Evolutionary conservation across 2,329 filamentous ascomycete species (phyloP), one percentile per base, ranked within the genome.

Genomic region (Verticillium dahliae): DNA sequence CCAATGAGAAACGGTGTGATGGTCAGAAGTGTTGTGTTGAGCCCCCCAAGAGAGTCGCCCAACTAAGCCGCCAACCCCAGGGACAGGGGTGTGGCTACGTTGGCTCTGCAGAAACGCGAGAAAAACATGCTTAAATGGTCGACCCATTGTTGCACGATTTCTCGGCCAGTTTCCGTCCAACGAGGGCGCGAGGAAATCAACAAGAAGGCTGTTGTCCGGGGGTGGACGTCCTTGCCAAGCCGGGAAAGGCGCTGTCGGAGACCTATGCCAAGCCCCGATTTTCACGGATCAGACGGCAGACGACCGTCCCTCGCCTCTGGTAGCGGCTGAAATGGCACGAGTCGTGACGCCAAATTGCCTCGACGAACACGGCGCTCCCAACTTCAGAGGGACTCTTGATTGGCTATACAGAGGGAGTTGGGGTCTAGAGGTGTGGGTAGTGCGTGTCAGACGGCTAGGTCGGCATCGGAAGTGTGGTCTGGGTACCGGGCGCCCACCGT

Each of bases 261-360:
- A 58, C 45, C 57, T 13, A 34, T 41, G 38, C 57, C 57, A 58
- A 58, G 57, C 38, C 57, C 57, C 57, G 57, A 6, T 58, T 58
- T 58, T 58, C 38, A 50, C 57, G 57, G 57, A 34, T 58, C 18
- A 50, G 15, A 58, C 57, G 57, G 57, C 57, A 58, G 45, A 52
- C 7, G 45, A 4, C 45, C 45, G 45, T 52, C 45, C n/a, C 22
- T 22, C 45, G 45, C 27, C 18, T 52, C 45, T n/a, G 45, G 45
- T 52, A 52, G 45, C 45, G 45, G 45, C 45, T 52, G 45, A 52
- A 22, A 52, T 11, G n/a, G 45, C 45, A 18, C 18, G 45, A 52
- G 15, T 52, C 45, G 45, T 27, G 45, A 52, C 45, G 27, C 9
- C 45, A 52, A 18, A 52, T 52, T 52, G 45, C 45, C 5, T 52